phyloP scores from a whole-genome alignment of 352 stramenopile genomes.

The Phytopythium kandeliae region DNA sequence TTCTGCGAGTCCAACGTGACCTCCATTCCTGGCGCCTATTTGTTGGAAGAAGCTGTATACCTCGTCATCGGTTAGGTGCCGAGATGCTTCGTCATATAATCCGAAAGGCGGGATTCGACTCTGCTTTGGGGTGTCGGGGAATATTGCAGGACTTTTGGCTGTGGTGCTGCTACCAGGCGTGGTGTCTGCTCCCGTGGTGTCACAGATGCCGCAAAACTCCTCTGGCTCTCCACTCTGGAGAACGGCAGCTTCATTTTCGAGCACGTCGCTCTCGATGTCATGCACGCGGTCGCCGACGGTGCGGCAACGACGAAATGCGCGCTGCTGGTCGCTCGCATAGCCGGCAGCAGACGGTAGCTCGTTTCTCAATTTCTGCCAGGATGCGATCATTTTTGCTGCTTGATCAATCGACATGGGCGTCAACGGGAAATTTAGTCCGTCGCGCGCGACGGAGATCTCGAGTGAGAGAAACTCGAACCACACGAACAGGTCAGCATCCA shows the following conservation, averaged over 20 bases:
- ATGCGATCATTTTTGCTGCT: not conserved
- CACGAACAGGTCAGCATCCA: slow-evolving; percentile 39
- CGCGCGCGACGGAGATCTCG: slow-evolving; percentile 42
- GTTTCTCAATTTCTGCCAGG: slow-evolving; percentile 14
- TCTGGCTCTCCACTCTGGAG: not conserved
- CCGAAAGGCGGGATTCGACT: not conserved
- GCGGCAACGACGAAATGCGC: slow-evolving; percentile 26
- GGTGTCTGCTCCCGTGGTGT: not conserved
- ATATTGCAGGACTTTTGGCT: not conserved
- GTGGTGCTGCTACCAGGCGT: too few relatives aligned
- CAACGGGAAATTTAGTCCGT: slow-evolving; percentile 32
- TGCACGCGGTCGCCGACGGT: slow-evolving; percentile 23
- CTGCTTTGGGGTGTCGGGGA: not conserved
- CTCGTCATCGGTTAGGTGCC: not conserved
- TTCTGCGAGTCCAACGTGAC: slow-evolving; percentile 36
- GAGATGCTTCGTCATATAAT: not conserved
- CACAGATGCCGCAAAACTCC: not conserved
- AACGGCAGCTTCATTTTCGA: not conserved
- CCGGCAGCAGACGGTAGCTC: slow-evolving; percentile 9
- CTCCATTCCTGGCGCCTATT: slow-evolving; percentile 6
- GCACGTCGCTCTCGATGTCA: slow-evolving; percentile 37
- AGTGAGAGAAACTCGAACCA: slow-evolving; percentile 55
- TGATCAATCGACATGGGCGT: slow-evolving; percentile 10
- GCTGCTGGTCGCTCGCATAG: slow-evolving; percentile 25
- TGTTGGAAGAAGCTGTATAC: not conserved